phyloP scores from a whole-genome alignment of 345 rosid species.

The Dipteronia dyeriana region DNA sequence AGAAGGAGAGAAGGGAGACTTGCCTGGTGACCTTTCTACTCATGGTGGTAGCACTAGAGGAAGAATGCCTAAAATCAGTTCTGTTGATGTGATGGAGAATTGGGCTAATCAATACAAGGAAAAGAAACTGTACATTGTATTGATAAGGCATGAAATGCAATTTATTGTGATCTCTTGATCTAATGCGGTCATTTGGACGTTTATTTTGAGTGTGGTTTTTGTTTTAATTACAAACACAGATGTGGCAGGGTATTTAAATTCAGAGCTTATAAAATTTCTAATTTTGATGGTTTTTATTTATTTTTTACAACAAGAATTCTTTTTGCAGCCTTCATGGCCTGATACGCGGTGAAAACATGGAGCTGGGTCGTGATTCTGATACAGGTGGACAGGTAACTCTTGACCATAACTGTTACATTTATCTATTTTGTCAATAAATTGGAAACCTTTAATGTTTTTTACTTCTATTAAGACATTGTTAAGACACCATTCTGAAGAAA shows the following conservation, averaged over 20 bases:
- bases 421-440: not conserved
- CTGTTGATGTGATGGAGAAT: constrained; percentile 67
- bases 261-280: constrained; percentile 2
- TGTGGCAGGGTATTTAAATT: not conserved
- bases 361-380: constrained; percentile 87
- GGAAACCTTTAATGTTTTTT: not conserved
- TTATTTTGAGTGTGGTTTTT: constrained; percentile 7
- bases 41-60: constrained; percentile 52
- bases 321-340: constrained; percentile 77
- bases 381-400: constrained; percentile 77
- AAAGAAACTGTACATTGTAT: constrained; percentile 71
- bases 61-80: constrained; percentile 60
- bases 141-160: constrained; percentile 61
- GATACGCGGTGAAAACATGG: constrained; percentile 83
- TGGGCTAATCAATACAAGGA: constrained; percentile 73
- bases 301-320: constrained; percentile 14
- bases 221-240: not conserved
- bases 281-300: constrained; percentile 8
- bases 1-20: constrained; percentile 74
- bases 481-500: not conserved
- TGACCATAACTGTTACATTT: not conserved
- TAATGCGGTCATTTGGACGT: constrained; percentile 13
- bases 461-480: not conserved
- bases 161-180: constrained; percentile 10
- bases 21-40: constrained; percentile 44